Base-by-base conservation (phyloP, 1,284 basidiomycete species). In the Pascua guehoae region DNA sequence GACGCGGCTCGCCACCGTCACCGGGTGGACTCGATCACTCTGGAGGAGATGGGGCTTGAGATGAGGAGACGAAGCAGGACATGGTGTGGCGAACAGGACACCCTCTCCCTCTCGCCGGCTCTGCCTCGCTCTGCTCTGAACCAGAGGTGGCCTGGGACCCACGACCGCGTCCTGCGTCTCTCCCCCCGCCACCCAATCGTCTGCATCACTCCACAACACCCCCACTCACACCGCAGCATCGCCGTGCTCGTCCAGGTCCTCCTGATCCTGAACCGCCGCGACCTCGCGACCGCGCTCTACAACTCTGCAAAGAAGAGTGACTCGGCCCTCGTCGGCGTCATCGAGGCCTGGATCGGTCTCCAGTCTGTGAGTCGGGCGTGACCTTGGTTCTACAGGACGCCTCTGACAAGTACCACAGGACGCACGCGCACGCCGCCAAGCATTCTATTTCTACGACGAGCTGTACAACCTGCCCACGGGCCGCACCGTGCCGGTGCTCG, bases 361-460 rank as follows among this genome's bases (percentile, higher is more conserved):
- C 85, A 86, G 49, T 88, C 88, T 1, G 89, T 89, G 16, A 82
- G 86, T 67, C 10, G 24, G 24, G 24, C 16, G 15, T 18, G 15
- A n/a, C n/a, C 24, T 11, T 42, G 9, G 36, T 11, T 37, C 14
- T n/a, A 11, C 24, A 7, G 24, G 7, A 32, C 24, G 4, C 24
- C 3, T 32, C 51, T 41, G 41, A 32, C 7, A 32, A 32, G n/a
- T n/a, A 43, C 37, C 16, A 43, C 85, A 91, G 74, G 76, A 75
- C 41, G 63, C 69, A 1, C 66, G 74, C 59, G 69, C 74, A 0
- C 65, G 79, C 42, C 71, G 75, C 74, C 67, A 90, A 88, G 79
- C 81, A 81, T 81, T 85, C 72, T 89, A 92, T 57, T 93, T 92
- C 77, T 96, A 90, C 78, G 90, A 91, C 47, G 93, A 97, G 72